Evolutionary conservation across 805 yeast species (phyloP).

Genomic region (Helenozyma baotianmanensis): DNA sequence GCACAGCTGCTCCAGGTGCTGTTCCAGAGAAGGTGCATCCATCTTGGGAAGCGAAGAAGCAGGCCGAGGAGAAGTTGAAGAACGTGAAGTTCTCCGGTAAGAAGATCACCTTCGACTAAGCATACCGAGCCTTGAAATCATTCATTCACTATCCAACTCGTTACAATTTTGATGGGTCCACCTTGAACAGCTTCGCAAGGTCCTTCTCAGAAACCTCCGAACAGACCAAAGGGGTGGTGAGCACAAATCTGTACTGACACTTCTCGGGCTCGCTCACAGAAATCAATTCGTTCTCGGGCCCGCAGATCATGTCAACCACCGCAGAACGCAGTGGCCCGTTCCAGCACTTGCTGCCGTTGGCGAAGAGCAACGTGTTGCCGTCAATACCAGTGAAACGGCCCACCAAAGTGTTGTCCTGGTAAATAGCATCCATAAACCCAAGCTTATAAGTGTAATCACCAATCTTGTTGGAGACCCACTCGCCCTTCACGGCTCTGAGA

Average conservation of each 20-base stretch:
- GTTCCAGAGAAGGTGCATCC: constrained; percentile 73
- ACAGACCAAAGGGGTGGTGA: constrained; percentile 47
- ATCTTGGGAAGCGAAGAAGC: constrained; percentile 93
- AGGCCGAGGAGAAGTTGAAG: constrained; percentile 61
- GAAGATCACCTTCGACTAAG: constrained; percentile 67
- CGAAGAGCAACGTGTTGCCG: constrained; percentile 38
- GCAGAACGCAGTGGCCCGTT: constrained; percentile 86
- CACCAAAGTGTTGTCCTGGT: constrained; percentile 38
- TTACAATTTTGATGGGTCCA: constrained; percentile 7
- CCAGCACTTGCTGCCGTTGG: constrained; percentile 82
- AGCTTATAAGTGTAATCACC: constrained; percentile 71
- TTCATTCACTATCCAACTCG: not conserved
- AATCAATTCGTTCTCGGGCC: constrained; percentile 49
- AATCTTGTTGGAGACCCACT: constrained; percentile 44
- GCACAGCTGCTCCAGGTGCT: not conserved
- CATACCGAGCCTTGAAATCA: not conserved
- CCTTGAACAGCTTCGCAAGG: constrained; percentile 8
- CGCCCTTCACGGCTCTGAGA: constrained; percentile 51
- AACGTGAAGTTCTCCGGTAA: constrained; percentile 76
- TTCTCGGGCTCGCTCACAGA: constrained; percentile 83
- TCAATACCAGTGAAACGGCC: constrained; percentile 21
- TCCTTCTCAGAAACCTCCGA: constrained; percentile 11
- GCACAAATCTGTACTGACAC: constrained; percentile 65
- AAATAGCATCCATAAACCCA: constrained; percentile 51
- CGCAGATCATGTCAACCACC: constrained; percentile 61